Percentiles rank a stretch among this genome's conserved stretches.
Evolutionary conservation across 2,329 filamentous ascomycete species (phyloP).

Genomic region (Sclerotinia borealis): DNA sequence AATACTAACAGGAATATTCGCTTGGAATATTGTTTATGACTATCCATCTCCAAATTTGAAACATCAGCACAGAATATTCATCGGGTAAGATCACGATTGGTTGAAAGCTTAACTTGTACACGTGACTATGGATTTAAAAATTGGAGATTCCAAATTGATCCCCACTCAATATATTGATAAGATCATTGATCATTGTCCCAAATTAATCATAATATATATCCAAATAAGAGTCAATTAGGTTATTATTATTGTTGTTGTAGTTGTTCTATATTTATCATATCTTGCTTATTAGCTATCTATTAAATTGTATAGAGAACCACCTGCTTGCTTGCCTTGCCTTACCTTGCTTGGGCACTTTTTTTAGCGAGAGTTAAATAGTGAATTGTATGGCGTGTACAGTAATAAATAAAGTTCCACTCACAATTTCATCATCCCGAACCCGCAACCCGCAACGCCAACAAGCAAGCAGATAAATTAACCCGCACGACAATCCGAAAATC

Average conservation of each 20-base stretch:
- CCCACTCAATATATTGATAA: neutral
- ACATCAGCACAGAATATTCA: conserved; percentile 4
- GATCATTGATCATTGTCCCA: neutral
- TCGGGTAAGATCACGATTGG: conserved; percentile 2
- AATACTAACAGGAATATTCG: neutral
- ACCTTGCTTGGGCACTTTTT: neutral
- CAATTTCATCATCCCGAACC: conserved; percentile 14
- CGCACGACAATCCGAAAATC: neutral
- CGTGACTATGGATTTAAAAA: neutral
- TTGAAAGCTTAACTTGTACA: neutral
- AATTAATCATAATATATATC: neutral
- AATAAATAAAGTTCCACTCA: conserved; percentile 7
- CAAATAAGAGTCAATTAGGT: no score
- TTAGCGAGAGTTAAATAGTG: conserved; percentile 8
- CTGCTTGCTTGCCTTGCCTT: neutral
- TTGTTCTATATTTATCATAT: neutral
- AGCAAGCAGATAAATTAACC: conserved; percentile 1
- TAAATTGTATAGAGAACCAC: neutral
- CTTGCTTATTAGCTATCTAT: no score
- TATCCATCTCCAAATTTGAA: neutral
- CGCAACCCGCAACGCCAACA: conserved; percentile 11
- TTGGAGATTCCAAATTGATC: neutral
- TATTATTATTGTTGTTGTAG: neutral
- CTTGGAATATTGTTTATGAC: neutral
- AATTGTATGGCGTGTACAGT: conserved; percentile 6